These are phyloP conservation scores for Podospora didyma DNA, from an alignment of 495 filamentous ascomycete genomes.

Conservation along the genomic window DNA sequence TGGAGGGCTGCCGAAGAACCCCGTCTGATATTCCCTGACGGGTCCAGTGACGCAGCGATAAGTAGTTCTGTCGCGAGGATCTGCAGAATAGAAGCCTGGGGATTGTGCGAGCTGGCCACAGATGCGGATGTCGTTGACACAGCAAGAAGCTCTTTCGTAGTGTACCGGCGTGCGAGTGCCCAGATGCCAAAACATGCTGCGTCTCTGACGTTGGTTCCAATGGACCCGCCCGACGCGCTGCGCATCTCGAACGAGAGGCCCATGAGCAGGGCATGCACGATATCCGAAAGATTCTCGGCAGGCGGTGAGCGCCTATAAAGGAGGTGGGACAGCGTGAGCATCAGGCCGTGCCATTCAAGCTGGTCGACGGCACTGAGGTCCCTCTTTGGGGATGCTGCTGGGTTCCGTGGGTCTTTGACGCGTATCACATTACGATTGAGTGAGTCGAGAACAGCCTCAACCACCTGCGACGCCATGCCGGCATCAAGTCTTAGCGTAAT, in stretches of 20 bases:
- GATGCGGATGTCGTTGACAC: slow-evolving; percentile 44
- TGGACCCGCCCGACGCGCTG: slow-evolving; percentile 69
- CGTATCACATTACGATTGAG: slow-evolving; percentile 76
- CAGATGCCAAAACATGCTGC: slow-evolving; percentile 95
- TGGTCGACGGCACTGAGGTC: slow-evolving; percentile 72
- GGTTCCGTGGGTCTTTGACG: slow-evolving; percentile 33
- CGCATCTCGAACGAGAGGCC: slow-evolving; percentile 84
- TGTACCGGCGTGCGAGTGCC: slow-evolving; percentile 85
- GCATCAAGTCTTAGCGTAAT: slow-evolving; percentile 72
- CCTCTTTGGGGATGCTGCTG: slow-evolving; percentile 36
- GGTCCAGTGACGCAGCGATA: slow-evolving; percentile 78
- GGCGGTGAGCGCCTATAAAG: slow-evolving; percentile 75
- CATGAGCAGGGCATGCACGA: slow-evolving; percentile 65
- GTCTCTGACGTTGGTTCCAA: slow-evolving; percentile 94
- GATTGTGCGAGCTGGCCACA: slow-evolving; percentile 23
- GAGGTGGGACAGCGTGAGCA: slow-evolving; percentile 80
- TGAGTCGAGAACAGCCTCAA: slow-evolving; percentile 74
- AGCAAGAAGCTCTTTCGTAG: slow-evolving; percentile 67
- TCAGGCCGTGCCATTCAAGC: slow-evolving; percentile 85
- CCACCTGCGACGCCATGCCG: slow-evolving; percentile 77
- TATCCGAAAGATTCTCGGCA: slow-evolving; percentile 57
- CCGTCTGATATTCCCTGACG: slow-evolving; percentile 85
- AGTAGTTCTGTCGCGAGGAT: slow-evolving; percentile 75
- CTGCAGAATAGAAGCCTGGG: slow-evolving; percentile 58
- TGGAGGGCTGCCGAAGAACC: slow-evolving; percentile 92